Percentiles rank a stretch among this genome's conserved stretches.
phyloP scores from a whole-genome alignment of 768 basidiomycete species.

The Leccinum subtestaceum region DNA sequence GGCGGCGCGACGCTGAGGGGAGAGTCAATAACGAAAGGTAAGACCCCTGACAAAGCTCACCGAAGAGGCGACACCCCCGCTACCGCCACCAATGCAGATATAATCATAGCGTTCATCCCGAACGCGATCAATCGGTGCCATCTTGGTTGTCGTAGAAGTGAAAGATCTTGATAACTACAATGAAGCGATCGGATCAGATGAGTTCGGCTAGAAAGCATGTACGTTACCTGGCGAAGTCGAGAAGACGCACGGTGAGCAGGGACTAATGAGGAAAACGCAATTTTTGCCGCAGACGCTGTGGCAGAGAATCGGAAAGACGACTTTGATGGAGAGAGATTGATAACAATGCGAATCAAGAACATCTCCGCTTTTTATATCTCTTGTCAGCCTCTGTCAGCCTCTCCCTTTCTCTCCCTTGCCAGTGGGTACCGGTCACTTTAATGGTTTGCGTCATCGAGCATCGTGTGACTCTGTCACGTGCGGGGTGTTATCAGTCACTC shows the following conservation, averaged over 20 bases:
- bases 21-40: neutral
- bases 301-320: constrained; percentile 8
- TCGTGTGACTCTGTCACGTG: constrained; percentile 23
- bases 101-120: constrained; percentile 73
- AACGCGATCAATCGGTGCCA: constrained; percentile 72
- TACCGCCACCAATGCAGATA: constrained; percentile 89
- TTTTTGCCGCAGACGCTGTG: constrained; percentile 13
- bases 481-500: neutral
- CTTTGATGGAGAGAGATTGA: constrained; percentile 8
- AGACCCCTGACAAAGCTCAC: constrained; percentile 42
- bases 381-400: constrained; percentile 16
- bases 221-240: constrained; percentile 29
- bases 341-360: constrained; percentile 1
- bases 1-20: constrained; percentile 80
- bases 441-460: neutral
- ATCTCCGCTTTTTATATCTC: constrained; percentile 21
- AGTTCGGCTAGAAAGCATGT: neutral
- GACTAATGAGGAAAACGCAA: constrained; percentile 5
- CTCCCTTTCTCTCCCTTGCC: neutral
- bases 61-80: constrained; percentile 86
- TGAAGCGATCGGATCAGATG: neutral
- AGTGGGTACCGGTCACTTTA: neutral
- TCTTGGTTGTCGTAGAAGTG: constrained; percentile 40
- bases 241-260: constrained; percentile 7
- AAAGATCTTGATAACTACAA: constrained; percentile 48